phyloP scores from a whole-genome alignment of 371 early-diverging fungal species.

The Basidiobolus meristosporus region DNA sequence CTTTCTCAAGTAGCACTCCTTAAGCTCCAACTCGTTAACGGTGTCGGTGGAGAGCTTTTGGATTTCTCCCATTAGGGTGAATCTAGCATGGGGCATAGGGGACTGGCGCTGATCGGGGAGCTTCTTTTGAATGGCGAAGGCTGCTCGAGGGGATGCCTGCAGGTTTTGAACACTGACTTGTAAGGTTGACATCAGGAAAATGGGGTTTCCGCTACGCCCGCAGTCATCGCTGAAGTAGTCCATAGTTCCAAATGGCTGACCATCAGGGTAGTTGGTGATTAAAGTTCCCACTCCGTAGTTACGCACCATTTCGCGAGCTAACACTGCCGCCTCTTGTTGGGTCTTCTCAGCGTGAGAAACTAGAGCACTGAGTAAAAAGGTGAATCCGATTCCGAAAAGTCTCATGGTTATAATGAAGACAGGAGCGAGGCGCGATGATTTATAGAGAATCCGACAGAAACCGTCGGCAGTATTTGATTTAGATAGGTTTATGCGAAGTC shows the following conservation, averaged over 20 bases:
- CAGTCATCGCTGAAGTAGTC: conserved; percentile 14
- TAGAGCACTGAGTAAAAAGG: too few relatives aligned
- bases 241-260: conserved; percentile 18
- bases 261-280: background rate
- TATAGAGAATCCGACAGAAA: too few relatives aligned
- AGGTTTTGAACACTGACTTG: conserved; percentile 8
- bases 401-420: too few relatives aligned
- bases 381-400: too few relatives aligned
- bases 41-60: conserved; percentile 7
- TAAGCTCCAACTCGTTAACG: conserved; percentile 5
- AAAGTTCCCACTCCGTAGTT: background rate
- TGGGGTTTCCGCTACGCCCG: conserved; percentile 8
- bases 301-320: background rate
- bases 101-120: conserved; percentile 7
- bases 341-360: too few relatives aligned
- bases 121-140: conserved; percentile 14
- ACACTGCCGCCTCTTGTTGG: conserved; percentile 1
- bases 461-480: too few relatives aligned
- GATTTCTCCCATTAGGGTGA: conserved; percentile 15
- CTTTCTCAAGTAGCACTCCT: conserved; percentile 6
- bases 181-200: conserved; percentile 10
- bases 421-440: too few relatives aligned
- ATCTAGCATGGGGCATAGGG: conserved; percentile 13
- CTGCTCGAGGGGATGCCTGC: conserved; percentile 6
- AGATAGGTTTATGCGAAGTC: too few relatives aligned